Conservation (phyloP, 495 filamentous ascomycete species). For the Aspergillus cavernicola region DNA sequence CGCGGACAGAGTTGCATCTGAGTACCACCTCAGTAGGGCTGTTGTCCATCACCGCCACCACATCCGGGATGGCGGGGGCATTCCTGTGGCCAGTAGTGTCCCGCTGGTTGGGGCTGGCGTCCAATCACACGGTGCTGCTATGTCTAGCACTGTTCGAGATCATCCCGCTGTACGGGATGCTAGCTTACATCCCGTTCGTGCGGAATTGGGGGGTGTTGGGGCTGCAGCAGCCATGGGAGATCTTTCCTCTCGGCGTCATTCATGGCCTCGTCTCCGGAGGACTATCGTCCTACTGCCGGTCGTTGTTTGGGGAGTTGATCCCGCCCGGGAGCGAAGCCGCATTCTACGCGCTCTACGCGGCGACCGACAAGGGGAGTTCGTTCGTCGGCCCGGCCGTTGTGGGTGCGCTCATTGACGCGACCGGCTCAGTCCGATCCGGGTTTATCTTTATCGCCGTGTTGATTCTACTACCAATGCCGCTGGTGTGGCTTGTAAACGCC, state of each 20-base stretch:
- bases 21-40: conserved; percentile 69
- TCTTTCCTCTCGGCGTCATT: conserved; percentile 79
- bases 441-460: conserved; percentile 85
- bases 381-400: conserved; percentile 88
- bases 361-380: conserved; percentile 88
- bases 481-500: conserved; percentile 76
- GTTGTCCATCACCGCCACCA: conserved; percentile 78
- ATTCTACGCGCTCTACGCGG: conserved; percentile 90
- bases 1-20: conserved; percentile 82
- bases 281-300: conserved; percentile 78
- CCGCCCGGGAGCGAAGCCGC: conserved; percentile 89
- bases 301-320: conserved; percentile 78
- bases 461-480: conserved; percentile 69
- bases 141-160: conserved; percentile 81
- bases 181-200: conserved; percentile 78
- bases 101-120: conserved; percentile 54
- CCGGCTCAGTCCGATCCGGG: conserved; percentile 77
- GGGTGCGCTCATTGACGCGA: conserved; percentile 74
- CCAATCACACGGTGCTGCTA: conserved; percentile 76
- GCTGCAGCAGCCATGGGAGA: conserved; percentile 84
- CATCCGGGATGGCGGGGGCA: conserved; percentile 74
- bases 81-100: conserved; percentile 78
- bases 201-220: conserved; percentile 69
- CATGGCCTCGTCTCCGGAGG: conserved; percentile 87
- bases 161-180: conserved; percentile 80